Evolutionary conservation across 2,329 filamentous ascomycete species (phyloP), one percentile per base, ranked within the genome.

Genomic region (Cercospora citrullina): DNA sequence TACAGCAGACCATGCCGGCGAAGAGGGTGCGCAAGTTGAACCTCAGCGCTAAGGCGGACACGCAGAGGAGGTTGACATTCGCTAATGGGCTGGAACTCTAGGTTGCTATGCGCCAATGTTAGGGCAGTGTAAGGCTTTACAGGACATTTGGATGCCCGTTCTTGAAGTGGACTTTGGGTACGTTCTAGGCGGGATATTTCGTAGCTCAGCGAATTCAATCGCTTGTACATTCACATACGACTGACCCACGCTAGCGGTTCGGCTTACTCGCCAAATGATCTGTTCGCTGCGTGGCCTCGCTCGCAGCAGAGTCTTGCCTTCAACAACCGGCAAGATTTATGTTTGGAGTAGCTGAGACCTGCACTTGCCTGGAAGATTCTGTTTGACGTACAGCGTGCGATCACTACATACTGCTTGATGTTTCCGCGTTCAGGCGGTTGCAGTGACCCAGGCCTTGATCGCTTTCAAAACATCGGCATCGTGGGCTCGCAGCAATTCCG

Each of bases 401-500:
- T 12, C 45, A 23, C 45, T 14, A 51, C 45, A 51, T 14, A 23
- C 45, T 23, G 18, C 21, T 51, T 23, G 45, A 51, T 21, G 45
- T 14, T 58, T 58, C 26, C 53, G 6, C 23, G 14, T n/a, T 68
- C 62, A 68, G 28, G 28, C 58, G 48, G 66, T 58, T 28, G 66
- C 51, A 26, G 58, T 48, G 8, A 68, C 66, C 75, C 82, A 93
- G 0, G 88, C 87, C 67, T 80, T 84, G 83, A 94, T 86, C 1
- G 91, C 91, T 78, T 87, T 84, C 45, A 89, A 84, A 1, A 86
- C 86, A 75, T 92, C 85, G 2, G 91, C 92, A 60, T 93, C 90
- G 74, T 93, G 84, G 5, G 85, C 83, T 78, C 89, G 90, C 5
- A 95, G 83, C 61, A 94, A 79, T 69, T 94, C 91, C 1, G 89